Conservation (phyloP, 257 asterid species). For the Ilex asprella region DNA sequence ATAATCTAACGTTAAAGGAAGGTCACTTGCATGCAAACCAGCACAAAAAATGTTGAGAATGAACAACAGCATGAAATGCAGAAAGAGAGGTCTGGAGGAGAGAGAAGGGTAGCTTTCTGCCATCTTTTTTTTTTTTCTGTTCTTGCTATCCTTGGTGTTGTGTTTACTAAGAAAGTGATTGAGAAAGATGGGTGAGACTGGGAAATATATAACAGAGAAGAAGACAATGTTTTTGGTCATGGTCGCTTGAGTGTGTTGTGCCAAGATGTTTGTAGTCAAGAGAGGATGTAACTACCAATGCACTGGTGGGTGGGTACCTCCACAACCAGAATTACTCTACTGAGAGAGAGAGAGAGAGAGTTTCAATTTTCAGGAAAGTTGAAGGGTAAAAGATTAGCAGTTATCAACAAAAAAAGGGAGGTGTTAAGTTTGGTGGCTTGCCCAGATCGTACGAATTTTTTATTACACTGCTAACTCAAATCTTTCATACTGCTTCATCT, state of each 20-base stretch:
- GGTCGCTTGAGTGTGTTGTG: conserved; percentile 29
- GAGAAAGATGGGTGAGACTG: conserved; percentile 23
- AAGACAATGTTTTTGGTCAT: conserved; percentile 13
- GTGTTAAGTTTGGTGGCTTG: too few species aligned
- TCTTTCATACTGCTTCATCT: too few species aligned
- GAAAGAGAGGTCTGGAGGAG: conserved; percentile 21
- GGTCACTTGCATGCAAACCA: conserved; percentile 42
- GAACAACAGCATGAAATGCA: conserved; percentile 30
- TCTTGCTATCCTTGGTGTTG: neutral
- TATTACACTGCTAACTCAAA: too few species aligned
- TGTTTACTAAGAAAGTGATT: conserved; percentile 6
- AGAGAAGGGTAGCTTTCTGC: conserved; percentile 24
- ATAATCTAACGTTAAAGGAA: conserved; percentile 62
- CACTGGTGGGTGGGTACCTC: conserved; percentile 56
- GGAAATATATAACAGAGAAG: conserved; percentile 34
- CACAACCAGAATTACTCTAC: conserved; percentile 34
- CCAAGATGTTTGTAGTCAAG: conserved; percentile 49
- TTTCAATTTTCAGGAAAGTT: too few species aligned
- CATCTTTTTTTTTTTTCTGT: conserved; percentile 6
- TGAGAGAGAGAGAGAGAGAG: conserved; percentile 5
- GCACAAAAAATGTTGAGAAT: conserved; percentile 13
- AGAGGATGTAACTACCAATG: conserved; percentile 72
- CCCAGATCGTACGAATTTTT: too few species aligned
- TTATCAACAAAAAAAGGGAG: too few species aligned
- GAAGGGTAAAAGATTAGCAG: too few species aligned